phyloP scores from a whole-genome alignment of 208 protist genomes.

The Trypanosomatidae sp. region DNA sequence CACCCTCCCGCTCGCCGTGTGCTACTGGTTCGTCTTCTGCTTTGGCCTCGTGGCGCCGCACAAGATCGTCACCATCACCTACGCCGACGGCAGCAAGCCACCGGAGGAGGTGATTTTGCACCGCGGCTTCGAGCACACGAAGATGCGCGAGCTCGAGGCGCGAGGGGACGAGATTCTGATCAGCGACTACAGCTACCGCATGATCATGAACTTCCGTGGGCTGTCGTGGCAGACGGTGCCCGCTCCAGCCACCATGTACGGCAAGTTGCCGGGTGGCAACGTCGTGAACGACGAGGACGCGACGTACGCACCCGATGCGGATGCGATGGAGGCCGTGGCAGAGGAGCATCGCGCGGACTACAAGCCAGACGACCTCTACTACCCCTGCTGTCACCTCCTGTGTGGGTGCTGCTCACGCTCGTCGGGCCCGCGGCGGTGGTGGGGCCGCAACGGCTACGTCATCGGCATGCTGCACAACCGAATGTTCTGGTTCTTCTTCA shows the following conservation, averaged over 20 bases:
- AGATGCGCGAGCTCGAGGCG: constrained; percentile 10
- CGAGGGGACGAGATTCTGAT: too few relatives aligned
- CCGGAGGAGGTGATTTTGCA: constrained; percentile 32
- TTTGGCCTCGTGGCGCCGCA: constrained; percentile 64
- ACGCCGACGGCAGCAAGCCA: constrained; percentile 6
- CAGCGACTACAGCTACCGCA: constrained; percentile 28
- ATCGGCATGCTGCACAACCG: constrained; percentile 51
- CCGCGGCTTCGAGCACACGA: constrained; percentile 27
- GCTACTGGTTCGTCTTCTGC: constrained; percentile 77
- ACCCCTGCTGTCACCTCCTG: not conserved
- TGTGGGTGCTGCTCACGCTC: not conserved
- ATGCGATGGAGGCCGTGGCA: not conserved
- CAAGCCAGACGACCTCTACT: not conserved
- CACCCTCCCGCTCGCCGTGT: constrained; percentile 52
- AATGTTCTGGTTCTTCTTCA: constrained; percentile 80
- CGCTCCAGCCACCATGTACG: too few relatives aligned
- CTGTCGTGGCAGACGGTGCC: constrained; percentile 35
- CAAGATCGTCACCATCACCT: constrained; percentile 34
- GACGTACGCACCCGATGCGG: not conserved
- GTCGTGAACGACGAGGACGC: too few relatives aligned
- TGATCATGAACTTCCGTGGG: constrained; percentile 52
- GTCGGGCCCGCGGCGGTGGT: constrained; percentile 40
- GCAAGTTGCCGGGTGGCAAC: too few relatives aligned
- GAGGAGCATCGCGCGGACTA: too few relatives aligned
- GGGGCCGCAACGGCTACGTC: constrained; percentile 34